Conservation (phyloP, 768 basidiomycete genomes). For the Rhodotorula kratochvilovae region DNA sequence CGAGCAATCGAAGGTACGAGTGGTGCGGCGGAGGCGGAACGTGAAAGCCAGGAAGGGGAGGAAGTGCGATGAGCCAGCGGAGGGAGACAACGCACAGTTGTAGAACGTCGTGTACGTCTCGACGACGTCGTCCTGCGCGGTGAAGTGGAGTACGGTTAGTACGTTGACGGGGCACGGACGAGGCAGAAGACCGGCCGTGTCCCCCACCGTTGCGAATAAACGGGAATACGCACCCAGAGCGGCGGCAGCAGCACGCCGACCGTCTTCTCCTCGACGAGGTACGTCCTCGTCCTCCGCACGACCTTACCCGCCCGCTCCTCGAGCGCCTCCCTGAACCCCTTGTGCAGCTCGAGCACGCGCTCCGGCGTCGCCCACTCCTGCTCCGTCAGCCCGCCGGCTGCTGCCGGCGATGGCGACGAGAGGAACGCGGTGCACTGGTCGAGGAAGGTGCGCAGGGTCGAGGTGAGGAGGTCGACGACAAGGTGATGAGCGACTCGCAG, state of each 20-base stretch:
- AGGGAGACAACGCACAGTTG: conserved; percentile 51
- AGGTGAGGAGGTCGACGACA: conserved; percentile 60
- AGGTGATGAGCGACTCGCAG: conserved; percentile 75
- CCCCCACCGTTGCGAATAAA: not conserved
- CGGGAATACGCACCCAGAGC: conserved; percentile 49
- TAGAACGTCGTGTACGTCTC: conserved; percentile 71
- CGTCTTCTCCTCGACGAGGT: conserved; percentile 71
- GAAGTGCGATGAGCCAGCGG: not conserved
- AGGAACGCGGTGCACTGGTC: conserved; percentile 53
- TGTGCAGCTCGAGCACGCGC: conserved; percentile 55
- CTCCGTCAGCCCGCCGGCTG: conserved; percentile 41
- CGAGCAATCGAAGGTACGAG: too few species aligned
- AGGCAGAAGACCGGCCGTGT: too few species aligned
- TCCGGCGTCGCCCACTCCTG: conserved; percentile 58
- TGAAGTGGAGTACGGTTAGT: too few species aligned
- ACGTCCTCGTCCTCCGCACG: conserved; percentile 62
- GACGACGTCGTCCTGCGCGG: conserved; percentile 58
- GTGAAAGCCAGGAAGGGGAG: not conserved
- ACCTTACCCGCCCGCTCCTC: conserved; percentile 54
- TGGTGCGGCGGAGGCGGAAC: too few species aligned
- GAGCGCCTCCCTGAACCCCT: conserved; percentile 51
- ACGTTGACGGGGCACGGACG: too few species aligned
- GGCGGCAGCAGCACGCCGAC: conserved; percentile 73
- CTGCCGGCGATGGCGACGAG: conserved; percentile 31
- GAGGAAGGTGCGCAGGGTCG: conserved; percentile 63